Conservation (phyloP, 2,329 filamentous ascomycete species). For the Nigrograna mackinnonii region DNA sequence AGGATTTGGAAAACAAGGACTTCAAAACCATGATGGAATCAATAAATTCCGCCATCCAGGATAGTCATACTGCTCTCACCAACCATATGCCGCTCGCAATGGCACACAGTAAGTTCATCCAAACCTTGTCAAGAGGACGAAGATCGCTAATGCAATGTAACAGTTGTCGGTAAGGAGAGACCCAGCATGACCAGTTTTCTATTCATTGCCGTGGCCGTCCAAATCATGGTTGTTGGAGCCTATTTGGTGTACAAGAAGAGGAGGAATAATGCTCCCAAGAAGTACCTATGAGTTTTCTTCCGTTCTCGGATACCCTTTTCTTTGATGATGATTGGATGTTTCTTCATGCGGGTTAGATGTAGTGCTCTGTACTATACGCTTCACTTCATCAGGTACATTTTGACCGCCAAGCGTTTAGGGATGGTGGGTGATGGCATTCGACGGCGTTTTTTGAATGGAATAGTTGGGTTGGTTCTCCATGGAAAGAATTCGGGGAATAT, state of each 20-base stretch:
- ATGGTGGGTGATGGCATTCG: too few relatives aligned
- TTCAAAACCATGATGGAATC: slow-evolving; percentile 59
- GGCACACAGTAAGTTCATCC: slow-evolving; percentile 49
- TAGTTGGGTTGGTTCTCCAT: too few relatives aligned
- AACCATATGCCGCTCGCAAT: slow-evolving; percentile 56
- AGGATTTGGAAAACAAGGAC: slow-evolving; percentile 60
- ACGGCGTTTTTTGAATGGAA: too few relatives aligned
- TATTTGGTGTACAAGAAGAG: slow-evolving; percentile 83
- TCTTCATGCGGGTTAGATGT: too few relatives aligned
- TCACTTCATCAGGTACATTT: background rate
- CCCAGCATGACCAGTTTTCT: slow-evolving; percentile 67
- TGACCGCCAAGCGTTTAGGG: too few relatives aligned
- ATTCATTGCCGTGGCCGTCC: slow-evolving; percentile 73
- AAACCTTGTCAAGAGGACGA: background rate
- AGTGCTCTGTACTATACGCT: slow-evolving; percentile 1
- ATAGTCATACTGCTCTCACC: slow-evolving; percentile 56
- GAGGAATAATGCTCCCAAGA: slow-evolving; percentile 79
- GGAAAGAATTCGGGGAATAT: too few relatives aligned
- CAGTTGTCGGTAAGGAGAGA: slow-evolving; percentile 56
- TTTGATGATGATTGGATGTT: too few relatives aligned
- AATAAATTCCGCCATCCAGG: slow-evolving; percentile 57
- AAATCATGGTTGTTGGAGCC: slow-evolving; percentile 68
- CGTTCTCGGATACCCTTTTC: too few relatives aligned
- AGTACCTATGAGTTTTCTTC: slow-evolving; percentile 81
- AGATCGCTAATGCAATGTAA: slow-evolving; percentile 14